Evolutionary conservation across 768 basidiomycete genomes (phyloP).

Genomic region (Daedalea quercina): DNA sequence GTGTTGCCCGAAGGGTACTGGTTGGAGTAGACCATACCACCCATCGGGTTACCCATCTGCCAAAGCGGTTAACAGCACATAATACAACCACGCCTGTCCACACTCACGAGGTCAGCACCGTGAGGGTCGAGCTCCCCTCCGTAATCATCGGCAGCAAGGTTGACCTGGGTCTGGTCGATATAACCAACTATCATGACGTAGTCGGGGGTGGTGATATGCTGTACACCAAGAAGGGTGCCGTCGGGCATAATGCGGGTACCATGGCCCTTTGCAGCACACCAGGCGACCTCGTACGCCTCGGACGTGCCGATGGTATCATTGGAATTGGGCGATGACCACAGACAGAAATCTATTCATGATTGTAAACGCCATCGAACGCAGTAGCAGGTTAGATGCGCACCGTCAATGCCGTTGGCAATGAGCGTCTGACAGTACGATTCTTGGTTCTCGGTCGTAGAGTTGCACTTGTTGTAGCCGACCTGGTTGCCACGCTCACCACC

Average conservation of each 20-base stretch:
- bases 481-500: constrained; percentile 45
- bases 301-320: constrained; percentile 53
- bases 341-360: constrained; percentile 68
- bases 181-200: constrained; percentile 60
- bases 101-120: constrained; percentile 54
- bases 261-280: constrained; percentile 64
- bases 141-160: constrained; percentile 44
- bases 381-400: constrained; percentile 17
- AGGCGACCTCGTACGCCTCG: constrained; percentile 69
- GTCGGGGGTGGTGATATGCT: constrained; percentile 51
- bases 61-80: background rate
- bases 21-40: constrained; percentile 62
- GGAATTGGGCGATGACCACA: constrained; percentile 52
- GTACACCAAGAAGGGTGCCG: constrained; percentile 57
- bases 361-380: too few relatives aligned
- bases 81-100: too few relatives aligned
- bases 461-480: constrained; percentile 61
- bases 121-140: constrained; percentile 80
- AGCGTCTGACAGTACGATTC: constrained; percentile 65
- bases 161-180: constrained; percentile 53
- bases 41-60: constrained; percentile 74
- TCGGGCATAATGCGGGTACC: constrained; percentile 72
- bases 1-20: constrained; percentile 37
- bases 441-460: constrained; percentile 56
- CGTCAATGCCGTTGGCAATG: constrained; percentile 52